Evolutionary conservation across 1,284 basidiomycete species (phyloP), one percentile per base, ranked within the genome.

Genomic region (Coniferiporia sulphurascens): DNA sequence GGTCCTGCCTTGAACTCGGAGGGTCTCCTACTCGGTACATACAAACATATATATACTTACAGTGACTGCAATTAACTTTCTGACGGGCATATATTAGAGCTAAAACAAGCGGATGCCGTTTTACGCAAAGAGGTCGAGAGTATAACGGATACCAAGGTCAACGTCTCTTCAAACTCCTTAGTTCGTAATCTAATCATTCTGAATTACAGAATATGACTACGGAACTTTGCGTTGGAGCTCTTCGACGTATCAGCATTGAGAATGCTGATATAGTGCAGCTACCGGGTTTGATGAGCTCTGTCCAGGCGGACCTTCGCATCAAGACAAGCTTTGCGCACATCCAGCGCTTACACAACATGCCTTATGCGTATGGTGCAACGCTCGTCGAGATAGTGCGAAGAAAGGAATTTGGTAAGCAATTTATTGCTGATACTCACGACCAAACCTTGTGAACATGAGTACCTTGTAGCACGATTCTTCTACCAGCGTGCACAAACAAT

Each of bases 341-440:
- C 12, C 84, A 89, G 56, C 81, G 95, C 12, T 76, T 98, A 43
- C 93, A 97, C 68, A 87, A 84, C 59, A 91, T 98, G 83, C 74
- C 96, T 0, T 95, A 93, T 68, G 93, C 93, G 0, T 99, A 99
- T 71, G 91, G 93, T 0, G 91, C 93, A 1, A 94, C 95, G 0
- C 81, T 98, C 1, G 81, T 96, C 10, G 96, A 99, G 73, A 86
- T 96, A 41, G 90, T 96, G 0, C 79, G 95, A 58, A 77, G 96
- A 56, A 90, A 91, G 63, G 93, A 96, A 70, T 98, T 96, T 71
- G 80, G 89, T 85, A 63, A 74, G 81, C 71, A 57, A 7, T 8
- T 43, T 21, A 54, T 38, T 44, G 49, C 22, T 52, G 5, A n/a
- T 19, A 52, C 13, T 21, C 46, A 50, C 27, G 19, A 8, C 19